Evolutionary conservation across 208 protist species (phyloP).

Genomic region (Strigomonas culicis): DNA sequence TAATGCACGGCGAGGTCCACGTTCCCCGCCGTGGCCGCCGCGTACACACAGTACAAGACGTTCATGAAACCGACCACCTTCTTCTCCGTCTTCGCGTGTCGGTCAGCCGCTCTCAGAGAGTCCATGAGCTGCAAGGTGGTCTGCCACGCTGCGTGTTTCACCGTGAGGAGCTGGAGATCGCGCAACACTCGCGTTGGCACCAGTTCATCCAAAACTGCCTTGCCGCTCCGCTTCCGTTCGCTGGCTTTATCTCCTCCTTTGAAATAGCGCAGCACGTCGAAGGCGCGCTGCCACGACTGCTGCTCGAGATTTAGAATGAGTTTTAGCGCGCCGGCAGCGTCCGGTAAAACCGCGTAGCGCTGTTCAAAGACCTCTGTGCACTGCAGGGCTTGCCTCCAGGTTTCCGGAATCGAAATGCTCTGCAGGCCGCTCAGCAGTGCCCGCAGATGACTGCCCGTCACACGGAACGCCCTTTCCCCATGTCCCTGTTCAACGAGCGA

Average conservation of each 20-base stretch:
- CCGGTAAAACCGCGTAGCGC: slow-evolving; percentile 23
- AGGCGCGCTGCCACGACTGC: slow-evolving; percentile 64
- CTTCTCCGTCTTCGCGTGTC: not conserved
- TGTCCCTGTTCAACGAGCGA: slow-evolving; percentile 30
- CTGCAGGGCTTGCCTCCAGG: slow-evolving; percentile 48
- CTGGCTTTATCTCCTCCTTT: not conserved
- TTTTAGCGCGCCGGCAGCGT: slow-evolving; percentile 43
- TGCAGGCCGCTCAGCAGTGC: slow-evolving; percentile 59
- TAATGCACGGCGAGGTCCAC: slow-evolving; percentile 15
- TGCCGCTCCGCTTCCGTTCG: too few relatives aligned
- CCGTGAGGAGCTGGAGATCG: slow-evolving; percentile 64
- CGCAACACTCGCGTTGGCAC: slow-evolving; percentile 31
- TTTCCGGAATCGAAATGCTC: slow-evolving; percentile 50
- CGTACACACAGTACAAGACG: slow-evolving; percentile 73
- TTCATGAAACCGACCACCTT: slow-evolving; percentile 63
- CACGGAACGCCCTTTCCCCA: slow-evolving; percentile 20
- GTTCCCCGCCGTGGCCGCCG: slow-evolving; percentile 42
- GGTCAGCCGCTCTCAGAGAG: not conserved
- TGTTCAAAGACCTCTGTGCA: slow-evolving; percentile 29
- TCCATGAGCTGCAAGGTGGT: slow-evolving; percentile 43
- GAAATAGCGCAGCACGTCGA: slow-evolving; percentile 51
- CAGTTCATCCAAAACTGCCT: not conserved
- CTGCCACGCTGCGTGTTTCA: slow-evolving; percentile 65
- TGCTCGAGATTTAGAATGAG: slow-evolving; percentile 64
- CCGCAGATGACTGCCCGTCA: slow-evolving; percentile 55